Conservation (phyloP, 2,329 filamentous ascomycete species). For the Aspergillus tubingensis region DNA sequence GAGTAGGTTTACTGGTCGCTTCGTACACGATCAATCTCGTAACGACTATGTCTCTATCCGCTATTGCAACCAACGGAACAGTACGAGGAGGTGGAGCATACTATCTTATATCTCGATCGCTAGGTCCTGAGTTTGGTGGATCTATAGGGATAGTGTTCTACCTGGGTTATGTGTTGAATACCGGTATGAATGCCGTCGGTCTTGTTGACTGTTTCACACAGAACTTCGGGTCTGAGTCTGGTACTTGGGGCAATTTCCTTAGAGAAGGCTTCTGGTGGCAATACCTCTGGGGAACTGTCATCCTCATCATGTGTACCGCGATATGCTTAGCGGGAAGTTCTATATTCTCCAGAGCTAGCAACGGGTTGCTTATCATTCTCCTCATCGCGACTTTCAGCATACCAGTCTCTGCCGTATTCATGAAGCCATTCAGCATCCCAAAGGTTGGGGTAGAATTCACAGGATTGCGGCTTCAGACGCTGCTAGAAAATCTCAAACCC, state of each 20-base stretch:
- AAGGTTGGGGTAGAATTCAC: constrained; percentile 72
- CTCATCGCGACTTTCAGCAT: constrained; percentile 77
- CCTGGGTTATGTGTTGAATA: constrained; percentile 84
- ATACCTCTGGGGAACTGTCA: constrained; percentile 73
- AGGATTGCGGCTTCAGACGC: constrained; percentile 69
- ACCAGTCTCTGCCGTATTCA: constrained; percentile 71
- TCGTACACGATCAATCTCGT: constrained; percentile 83
- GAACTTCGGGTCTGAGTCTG: constrained; percentile 65
- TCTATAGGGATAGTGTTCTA: constrained; percentile 88
- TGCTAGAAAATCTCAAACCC: constrained; percentile 73
- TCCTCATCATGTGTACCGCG: constrained; percentile 69
- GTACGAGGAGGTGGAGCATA: constrained; percentile 86
- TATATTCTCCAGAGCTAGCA: constrained; percentile 78
- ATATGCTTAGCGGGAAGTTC: constrained; percentile 79
- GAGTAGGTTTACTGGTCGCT: constrained; percentile 66
- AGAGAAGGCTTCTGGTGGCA: constrained; percentile 73
- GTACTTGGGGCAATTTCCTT: constrained; percentile 61
- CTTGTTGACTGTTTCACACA: constrained; percentile 79
- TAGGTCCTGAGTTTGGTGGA: constrained; percentile 86
- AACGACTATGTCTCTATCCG: constrained; percentile 81
- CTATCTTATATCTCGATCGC: constrained; percentile 80
- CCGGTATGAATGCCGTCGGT: constrained; percentile 83
- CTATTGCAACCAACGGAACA: constrained; percentile 86
- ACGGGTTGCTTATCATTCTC: constrained; percentile 70
- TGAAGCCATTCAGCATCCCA: constrained; percentile 66